Evolutionary conservation across 371 early-diverging fungal species (phyloP).

Genomic region (Saksenaea oblongispora): DNA sequence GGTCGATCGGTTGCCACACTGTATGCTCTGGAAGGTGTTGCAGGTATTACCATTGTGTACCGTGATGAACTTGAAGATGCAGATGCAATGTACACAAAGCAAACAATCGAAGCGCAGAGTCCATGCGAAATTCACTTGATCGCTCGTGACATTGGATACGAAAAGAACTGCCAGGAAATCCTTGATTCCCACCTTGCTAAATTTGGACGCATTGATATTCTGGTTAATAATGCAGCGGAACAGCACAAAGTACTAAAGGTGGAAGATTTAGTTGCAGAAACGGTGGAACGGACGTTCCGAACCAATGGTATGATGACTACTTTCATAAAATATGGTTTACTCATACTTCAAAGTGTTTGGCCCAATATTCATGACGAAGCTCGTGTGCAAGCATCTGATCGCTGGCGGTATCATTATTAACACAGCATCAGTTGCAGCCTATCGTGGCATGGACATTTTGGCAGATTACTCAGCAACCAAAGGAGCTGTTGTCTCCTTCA

Average conservation of each 20-base stretch:
- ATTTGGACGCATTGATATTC: slow-evolving; percentile 59
- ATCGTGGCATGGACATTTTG: slow-evolving; percentile 55
- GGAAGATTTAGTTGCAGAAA: slow-evolving; percentile 38
- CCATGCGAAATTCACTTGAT: slow-evolving; percentile 44
- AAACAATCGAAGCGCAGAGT: slow-evolving; percentile 45
- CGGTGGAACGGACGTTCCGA: slow-evolving; percentile 50
- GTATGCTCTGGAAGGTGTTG: slow-evolving; percentile 50
- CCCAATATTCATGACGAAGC: slow-evolving; percentile 60
- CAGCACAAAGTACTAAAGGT: slow-evolving; percentile 47
- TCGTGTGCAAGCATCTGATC: slow-evolving; percentile 48
- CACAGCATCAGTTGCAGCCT: slow-evolving; percentile 64
- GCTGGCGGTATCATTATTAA: slow-evolving; percentile 56
- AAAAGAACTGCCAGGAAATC: slow-evolving; percentile 47
- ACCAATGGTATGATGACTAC: slow-evolving; percentile 42
- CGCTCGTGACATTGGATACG: slow-evolving; percentile 51
- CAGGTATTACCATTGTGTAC: slow-evolving; percentile 53
- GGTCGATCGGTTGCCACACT: slow-evolving; percentile 49
- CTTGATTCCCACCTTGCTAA: slow-evolving; percentile 36
- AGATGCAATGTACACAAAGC: slow-evolving; percentile 50
- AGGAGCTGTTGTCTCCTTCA: slow-evolving; percentile 61
- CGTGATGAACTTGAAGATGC: slow-evolving; percentile 51
- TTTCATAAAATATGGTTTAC: neutral
- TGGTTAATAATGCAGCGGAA: slow-evolving; percentile 69
- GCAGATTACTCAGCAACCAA: slow-evolving; percentile 63
- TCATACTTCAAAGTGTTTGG: slow-evolving; percentile 39